Base-by-base conservation (phyloP, 768 basidiomycete species). In the Lentinula raphanica region DNA sequence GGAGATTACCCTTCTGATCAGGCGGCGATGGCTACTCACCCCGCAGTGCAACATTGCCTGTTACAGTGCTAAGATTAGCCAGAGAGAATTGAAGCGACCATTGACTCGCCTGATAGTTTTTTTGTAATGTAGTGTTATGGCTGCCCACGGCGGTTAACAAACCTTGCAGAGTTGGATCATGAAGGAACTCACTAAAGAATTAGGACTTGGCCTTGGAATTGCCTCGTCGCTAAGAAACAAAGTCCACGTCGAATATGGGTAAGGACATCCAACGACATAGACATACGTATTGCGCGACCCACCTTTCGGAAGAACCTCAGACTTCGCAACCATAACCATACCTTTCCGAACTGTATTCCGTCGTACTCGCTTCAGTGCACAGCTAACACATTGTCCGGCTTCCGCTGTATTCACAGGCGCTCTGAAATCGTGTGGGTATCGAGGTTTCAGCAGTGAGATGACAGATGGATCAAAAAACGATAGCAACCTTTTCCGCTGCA, bases 31-130 rank as follows among this genome's bases (percentile, higher is more conserved):
- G n/a, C n/a, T 5, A 71, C 83, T 64, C 68, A 88, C 87, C 25
- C 94, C 94, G 65, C 93, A 95, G 68, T 96, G 94, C 66, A 96
- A 77, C 93, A 96, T 95, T 0, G 92, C 92, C 83, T 90, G 53
- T 27, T 27, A 50, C 21, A 50, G 21, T 21, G 19, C 36, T 17
- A 54, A 36, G n/a, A 49, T 49, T 49, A 19, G n/a, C 8, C 12
- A 48, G 15, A 53, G 39, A 49, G 48, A 59, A n/a, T 38, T 29
- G 48, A 51, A 11, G 28, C 23, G 56, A 42, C 3, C 3, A 64
- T 78, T 17, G 21, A 15, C 19, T 49, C 36, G 15, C 90, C 75
- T 96, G 94, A 66, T 97, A 97, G 66, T 92, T 92, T 69, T 81
- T 86, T 72, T 97, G 94, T 62, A 97, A 76, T 23, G 94, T 97